Conservation (phyloP, 176 grass and related monocot genomes). For the Ananas comosus region DNA sequence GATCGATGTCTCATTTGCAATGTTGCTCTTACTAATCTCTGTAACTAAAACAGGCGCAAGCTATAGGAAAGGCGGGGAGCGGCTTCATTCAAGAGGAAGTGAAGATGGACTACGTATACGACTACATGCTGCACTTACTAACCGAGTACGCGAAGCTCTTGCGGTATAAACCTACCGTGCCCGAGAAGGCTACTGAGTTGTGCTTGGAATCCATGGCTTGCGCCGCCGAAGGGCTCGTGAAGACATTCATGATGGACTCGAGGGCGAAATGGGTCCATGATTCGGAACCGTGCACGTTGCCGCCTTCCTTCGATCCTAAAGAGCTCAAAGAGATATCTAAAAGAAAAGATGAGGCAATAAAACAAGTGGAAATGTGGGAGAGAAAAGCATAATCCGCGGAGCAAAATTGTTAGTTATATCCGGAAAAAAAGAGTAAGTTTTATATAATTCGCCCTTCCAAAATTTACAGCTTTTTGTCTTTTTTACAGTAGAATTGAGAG, state of each 20-base stretch:
- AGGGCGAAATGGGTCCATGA: constrained; percentile 21
- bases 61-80: constrained; percentile 35
- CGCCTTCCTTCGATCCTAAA: constrained; percentile 25
- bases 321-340: constrained; percentile 16
- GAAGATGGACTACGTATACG: constrained; percentile 51
- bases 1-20: background rate
- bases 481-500: no score
- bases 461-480: no score
- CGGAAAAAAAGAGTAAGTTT: no score
- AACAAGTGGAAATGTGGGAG: constrained; percentile 25
- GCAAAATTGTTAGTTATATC: no score
- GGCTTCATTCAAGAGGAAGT: constrained; percentile 39
- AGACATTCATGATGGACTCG: constrained; percentile 33
- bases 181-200: constrained; percentile 34
- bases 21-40: background rate
- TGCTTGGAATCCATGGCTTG: constrained; percentile 44
- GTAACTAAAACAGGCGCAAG: constrained; percentile 10
- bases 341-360: constrained; percentile 1
- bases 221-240: background rate
- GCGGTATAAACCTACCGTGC: constrained; percentile 35
- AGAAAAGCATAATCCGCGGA: background rate
- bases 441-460: no score
- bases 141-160: constrained; percentile 52
- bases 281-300: constrained; percentile 31
- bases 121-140: constrained; percentile 69